Evolutionary conservation across 495 filamentous ascomycete genomes (phyloP), one percentile per base, ranked within the genome.

Genomic region (Letharia columbiana): DNA sequence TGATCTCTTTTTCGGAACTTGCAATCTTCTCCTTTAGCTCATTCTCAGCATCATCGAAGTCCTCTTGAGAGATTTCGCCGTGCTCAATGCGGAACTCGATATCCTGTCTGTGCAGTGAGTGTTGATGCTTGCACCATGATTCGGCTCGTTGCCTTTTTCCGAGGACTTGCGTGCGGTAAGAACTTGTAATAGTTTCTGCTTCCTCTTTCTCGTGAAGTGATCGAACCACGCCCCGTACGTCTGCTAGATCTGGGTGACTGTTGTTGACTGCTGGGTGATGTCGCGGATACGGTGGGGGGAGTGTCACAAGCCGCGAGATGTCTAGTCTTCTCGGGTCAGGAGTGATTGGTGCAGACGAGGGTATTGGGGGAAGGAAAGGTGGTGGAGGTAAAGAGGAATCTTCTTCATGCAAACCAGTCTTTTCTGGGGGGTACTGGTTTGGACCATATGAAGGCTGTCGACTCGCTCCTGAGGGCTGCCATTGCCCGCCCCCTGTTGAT

Each of bases 231-330:
- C 81, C 86, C 44, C 94, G 84, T 35, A 91, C 90, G 0, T 87
- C 80, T 0, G 91, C 82, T 12, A 98, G 82, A 63, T 94, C 87
- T 0, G 94, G 94, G 73, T 98, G 94, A 71, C 86, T 91, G 71
- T 98, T 98, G 73, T 95, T 96, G 60, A 97, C 89, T 8, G 94
- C 94, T 17, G 94, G 94, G 71, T 97, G 87, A 73, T 97, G 91
- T 20, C 91, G 84, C 3, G 94, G 94, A 73, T 92, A 98, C 3
- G 94, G 90, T 8, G 91, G 94, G 11, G 96, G 94, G 2, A 98
- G 80, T 0, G 94, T 98, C 1, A 98, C 88, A 1, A 98, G 81
- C 4, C 94, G 83, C 7, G 94, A 96, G 39, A 98, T 89, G 69
- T 98, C 94, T 18, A 98, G 81, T 68, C 79, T 86, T 35, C 74